A percentile compares a stretch with the other conserved stretches of the same genome.
Conservation (phyloP, 2,329 filamentous ascomycete genomes). For the Elsinoe fawcettii region DNA sequence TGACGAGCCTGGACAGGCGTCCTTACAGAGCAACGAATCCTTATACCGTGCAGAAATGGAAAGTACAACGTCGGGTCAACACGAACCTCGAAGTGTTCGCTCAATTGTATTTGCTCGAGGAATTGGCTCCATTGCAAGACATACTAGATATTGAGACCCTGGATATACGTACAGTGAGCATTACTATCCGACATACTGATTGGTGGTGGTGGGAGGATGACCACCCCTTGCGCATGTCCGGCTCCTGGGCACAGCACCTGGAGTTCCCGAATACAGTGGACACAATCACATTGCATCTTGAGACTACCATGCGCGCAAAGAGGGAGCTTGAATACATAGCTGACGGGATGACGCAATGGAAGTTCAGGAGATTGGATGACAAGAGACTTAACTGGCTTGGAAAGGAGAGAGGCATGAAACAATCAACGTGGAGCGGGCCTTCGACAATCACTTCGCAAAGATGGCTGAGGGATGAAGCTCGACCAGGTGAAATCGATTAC, state of each 20-base stretch:
- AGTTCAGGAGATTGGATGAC: constrained; percentile 26
- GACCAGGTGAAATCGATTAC: constrained; percentile 35
- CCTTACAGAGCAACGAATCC: constrained; percentile 7
- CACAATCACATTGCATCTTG: constrained; percentile 41
- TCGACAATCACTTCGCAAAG: constrained; percentile 28
- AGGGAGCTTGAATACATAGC: constrained; percentile 41
- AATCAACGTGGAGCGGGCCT: constrained; percentile 41
- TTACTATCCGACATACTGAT: constrained; percentile 32
- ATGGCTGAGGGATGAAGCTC: constrained; percentile 40
- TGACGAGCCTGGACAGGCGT: constrained; percentile 5
- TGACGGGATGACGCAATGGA: constrained; percentile 31
- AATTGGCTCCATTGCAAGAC: constrained; percentile 9
- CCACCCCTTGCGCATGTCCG: constrained; percentile 22
- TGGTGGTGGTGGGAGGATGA: constrained; percentile 33
- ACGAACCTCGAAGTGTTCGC: constrained; percentile 15
- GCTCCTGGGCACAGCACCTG: constrained; percentile 21
- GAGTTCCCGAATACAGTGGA: constrained; percentile 17
- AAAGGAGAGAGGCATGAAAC: constrained; percentile 26
- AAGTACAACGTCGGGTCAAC: constrained; percentile 4
- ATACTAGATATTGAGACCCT: constrained; percentile 21
- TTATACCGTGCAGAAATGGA: constrained; percentile 2
- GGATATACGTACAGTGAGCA: constrained; percentile 22
- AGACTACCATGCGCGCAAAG: constrained; percentile 41
- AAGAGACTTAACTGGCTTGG: constrained; percentile 1
- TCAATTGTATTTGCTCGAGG: constrained; percentile 16